Evolutionary conservation across 352 stramenopile genomes (phyloP).

Genomic region (Pilasporangium apinafurcum): DNA sequence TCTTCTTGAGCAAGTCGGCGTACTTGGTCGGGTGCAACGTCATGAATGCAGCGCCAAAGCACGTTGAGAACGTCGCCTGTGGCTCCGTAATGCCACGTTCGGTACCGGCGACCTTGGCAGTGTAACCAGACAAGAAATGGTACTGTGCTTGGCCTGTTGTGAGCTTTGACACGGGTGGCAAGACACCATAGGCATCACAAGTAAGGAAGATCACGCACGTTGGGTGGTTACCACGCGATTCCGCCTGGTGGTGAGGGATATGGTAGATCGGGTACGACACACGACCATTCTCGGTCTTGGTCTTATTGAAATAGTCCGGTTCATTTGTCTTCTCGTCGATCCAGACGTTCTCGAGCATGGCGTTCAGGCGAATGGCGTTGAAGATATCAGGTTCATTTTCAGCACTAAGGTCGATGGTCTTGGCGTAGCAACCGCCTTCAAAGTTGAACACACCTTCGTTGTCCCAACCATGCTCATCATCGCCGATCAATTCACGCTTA

Average conservation of each 20-base stretch:
- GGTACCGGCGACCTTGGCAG: conserved; percentile 47
- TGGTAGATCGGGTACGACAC: conserved; percentile 56
- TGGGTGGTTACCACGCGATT: conserved; percentile 42
- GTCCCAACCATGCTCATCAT: conserved; percentile 80
- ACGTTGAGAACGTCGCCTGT: conserved; percentile 47
- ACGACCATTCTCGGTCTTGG: conserved; percentile 50
- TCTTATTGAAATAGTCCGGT: conserved; percentile 52
- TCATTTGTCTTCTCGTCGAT: conserved; percentile 31
- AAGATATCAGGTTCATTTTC: conserved; percentile 96
- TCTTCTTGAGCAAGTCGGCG: conserved; percentile 50
- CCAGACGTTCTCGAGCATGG: conserved; percentile 55
- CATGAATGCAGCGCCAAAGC: conserved; percentile 52
- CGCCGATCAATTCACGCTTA: conserved; percentile 90
- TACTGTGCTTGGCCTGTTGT: conserved; percentile 93
- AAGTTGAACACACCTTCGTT: conserved; percentile 95
- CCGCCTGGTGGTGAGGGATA: conserved; percentile 42
- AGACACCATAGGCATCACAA: conserved; percentile 94
- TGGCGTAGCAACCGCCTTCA: conserved; percentile 96
- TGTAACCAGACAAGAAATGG: conserved; percentile 78
- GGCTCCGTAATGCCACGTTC: conserved; percentile 47
- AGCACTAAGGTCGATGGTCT: conserved; percentile 92
- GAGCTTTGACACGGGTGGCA: conserved; percentile 93
- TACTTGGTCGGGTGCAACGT: conserved; percentile 52
- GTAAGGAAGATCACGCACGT: conserved; percentile 94
- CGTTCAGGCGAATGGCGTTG: conserved; percentile 33